Evolutionary conservation across 768 basidiomycete genomes (phyloP).

Genomic region (Melanogaster broomeanus): DNA sequence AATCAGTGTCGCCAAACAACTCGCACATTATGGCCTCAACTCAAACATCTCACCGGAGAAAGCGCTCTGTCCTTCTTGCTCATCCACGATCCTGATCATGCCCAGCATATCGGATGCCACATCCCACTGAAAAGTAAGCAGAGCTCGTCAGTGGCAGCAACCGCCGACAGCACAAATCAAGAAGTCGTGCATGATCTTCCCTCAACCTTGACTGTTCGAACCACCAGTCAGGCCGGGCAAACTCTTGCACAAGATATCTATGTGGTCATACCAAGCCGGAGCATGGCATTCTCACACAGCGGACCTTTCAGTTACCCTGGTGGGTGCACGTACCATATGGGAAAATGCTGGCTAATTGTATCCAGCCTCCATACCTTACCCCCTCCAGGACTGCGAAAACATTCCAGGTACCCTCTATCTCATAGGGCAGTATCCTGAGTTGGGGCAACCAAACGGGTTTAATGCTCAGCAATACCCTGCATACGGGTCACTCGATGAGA

Average conservation of each 20-base stretch:
- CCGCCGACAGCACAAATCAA: neutral
- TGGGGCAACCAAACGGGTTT: neutral
- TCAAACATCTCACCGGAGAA: neutral
- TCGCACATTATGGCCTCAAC: no score
- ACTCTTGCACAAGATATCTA: neutral
- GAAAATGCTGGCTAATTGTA: neutral
- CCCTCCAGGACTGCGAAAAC: neutral
- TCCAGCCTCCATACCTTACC: neutral
- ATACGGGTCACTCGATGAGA: neutral
- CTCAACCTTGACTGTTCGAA: neutral
- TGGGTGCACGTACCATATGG: neutral
- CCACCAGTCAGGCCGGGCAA: neutral
- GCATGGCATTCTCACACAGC: neutral
- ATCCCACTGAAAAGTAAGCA: neutral
- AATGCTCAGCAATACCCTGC: neutral
- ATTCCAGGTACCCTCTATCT: neutral
- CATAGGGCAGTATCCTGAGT: neutral
- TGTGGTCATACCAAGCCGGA: neutral
- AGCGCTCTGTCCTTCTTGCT: neutral
- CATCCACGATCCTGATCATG: neutral
- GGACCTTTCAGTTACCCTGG: neutral
- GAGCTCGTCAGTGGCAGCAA: neutral
- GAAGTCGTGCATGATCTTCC: neutral
- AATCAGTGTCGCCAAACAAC: no score
- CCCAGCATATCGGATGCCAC: neutral